Conservation (phyloP, 768 basidiomycete genomes). For the Tulasnella sp. region DNA sequence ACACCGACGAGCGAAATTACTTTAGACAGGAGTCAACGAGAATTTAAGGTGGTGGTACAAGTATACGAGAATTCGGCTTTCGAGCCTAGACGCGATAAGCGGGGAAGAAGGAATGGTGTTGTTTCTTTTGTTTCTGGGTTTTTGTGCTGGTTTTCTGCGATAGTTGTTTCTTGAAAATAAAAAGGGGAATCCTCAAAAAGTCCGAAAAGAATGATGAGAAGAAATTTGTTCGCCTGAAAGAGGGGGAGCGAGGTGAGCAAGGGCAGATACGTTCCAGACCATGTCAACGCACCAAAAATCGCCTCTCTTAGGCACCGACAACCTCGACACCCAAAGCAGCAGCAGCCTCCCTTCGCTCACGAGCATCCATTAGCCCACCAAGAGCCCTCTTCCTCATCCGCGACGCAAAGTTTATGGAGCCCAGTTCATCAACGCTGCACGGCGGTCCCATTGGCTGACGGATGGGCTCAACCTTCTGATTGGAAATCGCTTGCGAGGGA, state of each 20-base stretch:
- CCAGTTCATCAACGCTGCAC: conserved; percentile 81
- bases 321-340: conserved; percentile 57
- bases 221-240: neutral
- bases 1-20: neutral
- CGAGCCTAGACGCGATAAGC: neutral
- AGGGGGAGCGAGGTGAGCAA: neutral
- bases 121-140: conserved; percentile 14
- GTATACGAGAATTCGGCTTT: conserved; percentile 8
- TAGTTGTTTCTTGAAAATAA: neutral
- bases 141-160: conserved; percentile 14
- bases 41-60: conserved; percentile 8
- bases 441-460: conserved; percentile 90
- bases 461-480: conserved; percentile 46
- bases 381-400: conserved; percentile 84
- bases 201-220: conserved; percentile 4
- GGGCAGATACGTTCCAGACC: neutral
- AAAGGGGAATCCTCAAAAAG: conserved; percentile 14
- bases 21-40: neutral
- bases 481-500: conserved; percentile 43
- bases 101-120: conserved; percentile 15
- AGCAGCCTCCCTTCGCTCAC: conserved; percentile 67
- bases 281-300: neutral
- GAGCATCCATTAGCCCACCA: conserved; percentile 79
- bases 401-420: conserved; percentile 86
- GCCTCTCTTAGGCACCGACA: conserved; percentile 43